Base-by-base conservation (phyloP, 495 filamentous ascomycete species). In the Neurospora pannonica region DNA sequence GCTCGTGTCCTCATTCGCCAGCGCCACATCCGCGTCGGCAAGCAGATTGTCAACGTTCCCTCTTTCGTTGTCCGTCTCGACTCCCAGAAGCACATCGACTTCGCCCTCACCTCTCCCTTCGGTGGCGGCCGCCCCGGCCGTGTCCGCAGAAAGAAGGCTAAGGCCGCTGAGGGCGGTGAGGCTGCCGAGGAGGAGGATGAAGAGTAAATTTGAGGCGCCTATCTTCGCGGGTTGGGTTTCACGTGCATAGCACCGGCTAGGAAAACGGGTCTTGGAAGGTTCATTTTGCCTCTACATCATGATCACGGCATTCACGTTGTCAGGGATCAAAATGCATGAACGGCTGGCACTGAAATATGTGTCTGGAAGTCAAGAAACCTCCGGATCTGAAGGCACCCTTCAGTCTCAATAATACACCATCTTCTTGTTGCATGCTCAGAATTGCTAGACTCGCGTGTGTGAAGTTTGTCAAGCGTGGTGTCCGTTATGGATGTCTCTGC, bases 81-180 rank as follows among this genome's bases (percentile, higher is more conserved):
- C 89, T 97, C 95, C 79, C 96, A 99, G 89, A 99, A 99, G 92
- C 96, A 99, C 92, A 99, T 99, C 81, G 96, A 99, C 89, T 99
- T 99, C 85, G 90, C 96, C 73, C 91, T 99, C 72, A 96, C 90
- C 84, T 98, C 96, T 79, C 97, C 96, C 80, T 97, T 97, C 82
- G 96, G 96, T 87, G 95, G 96, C 84, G 96, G 96, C 81, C 95
- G 96, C 82, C 92, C 93, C 79, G 96, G 96, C 75, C 95, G 96
- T 88, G 94, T 97, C 83, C 90, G 93, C 83, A 95, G 96, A 89
- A 99, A 98, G 96, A 99, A 99, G 94, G 92, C 94, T 82, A 93
- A 92, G 88, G 94, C 97, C 76, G 94, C 96, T 67, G 92, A 95
- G 86, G 91, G 92, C 86, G 93, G 93, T 86, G 95, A 92, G 81